phyloP scores from a whole-genome alignment of 768 basidiomycete species.

The Trametes villosa region DNA sequence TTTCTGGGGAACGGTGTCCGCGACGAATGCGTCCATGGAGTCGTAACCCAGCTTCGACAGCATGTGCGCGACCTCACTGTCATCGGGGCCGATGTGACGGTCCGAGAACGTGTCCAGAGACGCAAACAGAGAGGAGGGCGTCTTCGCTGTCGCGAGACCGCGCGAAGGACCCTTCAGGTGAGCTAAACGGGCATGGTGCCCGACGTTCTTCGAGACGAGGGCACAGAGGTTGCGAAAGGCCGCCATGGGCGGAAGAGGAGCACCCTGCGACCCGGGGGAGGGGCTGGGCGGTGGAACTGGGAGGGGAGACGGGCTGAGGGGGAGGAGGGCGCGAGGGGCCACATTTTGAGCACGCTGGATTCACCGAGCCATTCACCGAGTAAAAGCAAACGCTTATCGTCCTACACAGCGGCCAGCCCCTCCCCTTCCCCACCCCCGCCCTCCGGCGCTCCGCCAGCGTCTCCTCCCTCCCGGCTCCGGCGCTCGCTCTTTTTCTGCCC shows the following conservation, averaged over 20 bases:
- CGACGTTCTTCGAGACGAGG: constrained; percentile 23
- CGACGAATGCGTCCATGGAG: constrained; percentile 87
- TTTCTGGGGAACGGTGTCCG: constrained; percentile 76
- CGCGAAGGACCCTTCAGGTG: constrained; percentile 31
- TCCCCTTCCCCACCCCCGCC: constrained; percentile 14
- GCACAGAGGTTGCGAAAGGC: constrained; percentile 20
- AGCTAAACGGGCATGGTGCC: constrained; percentile 25
- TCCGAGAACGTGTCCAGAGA: constrained; percentile 89
- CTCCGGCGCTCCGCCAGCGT: constrained; percentile 26
- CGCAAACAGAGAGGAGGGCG: constrained; percentile 69
- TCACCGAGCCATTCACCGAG: constrained; percentile 46
- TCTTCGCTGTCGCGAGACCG: constrained; percentile 63
- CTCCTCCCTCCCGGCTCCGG: not conserved
- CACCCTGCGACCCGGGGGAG: constrained; percentile 17
- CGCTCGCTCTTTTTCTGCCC: not conserved
- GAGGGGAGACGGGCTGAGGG: constrained; percentile 12
- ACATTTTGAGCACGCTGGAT: constrained; percentile 29
- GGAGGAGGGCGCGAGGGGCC: constrained; percentile 10
- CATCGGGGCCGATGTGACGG: constrained; percentile 92
- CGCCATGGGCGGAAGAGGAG: constrained; percentile 27
- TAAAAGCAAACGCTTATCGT: constrained; percentile 35
- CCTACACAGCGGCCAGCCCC: constrained; percentile 24
- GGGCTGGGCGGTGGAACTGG: constrained; percentile 9
- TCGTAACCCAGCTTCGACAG: constrained; percentile 81
- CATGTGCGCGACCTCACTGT: constrained; percentile 80